Evolutionary conservation across 768 basidiomycete species (phyloP).

Genomic region (Podaxis mareebaensis): DNA sequence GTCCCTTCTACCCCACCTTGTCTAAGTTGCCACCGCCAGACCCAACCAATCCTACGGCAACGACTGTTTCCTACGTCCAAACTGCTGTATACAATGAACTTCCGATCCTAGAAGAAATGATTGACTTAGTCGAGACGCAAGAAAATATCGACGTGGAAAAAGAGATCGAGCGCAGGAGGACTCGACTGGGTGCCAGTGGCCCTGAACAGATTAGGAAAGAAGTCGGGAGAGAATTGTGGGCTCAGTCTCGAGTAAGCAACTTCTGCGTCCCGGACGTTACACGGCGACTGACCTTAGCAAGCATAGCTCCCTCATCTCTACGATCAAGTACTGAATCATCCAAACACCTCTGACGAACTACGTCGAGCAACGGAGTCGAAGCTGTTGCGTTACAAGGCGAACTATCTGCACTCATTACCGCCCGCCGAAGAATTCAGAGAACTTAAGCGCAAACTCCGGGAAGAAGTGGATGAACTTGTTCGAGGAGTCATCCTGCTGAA

Average conservation of each 20-base stretch:
- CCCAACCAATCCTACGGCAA: slow-evolving; percentile 67
- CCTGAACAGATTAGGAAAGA: slow-evolving; percentile 61
- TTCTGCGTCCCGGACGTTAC: neutral
- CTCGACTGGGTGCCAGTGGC: slow-evolving; percentile 67
- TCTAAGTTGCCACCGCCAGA: slow-evolving; percentile 72
- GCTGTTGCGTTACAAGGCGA: slow-evolving; percentile 63
- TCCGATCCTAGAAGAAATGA: slow-evolving; percentile 70
- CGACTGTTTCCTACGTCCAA: slow-evolving; percentile 59
- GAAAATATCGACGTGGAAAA: slow-evolving; percentile 58
- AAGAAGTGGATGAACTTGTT: slow-evolving; percentile 70
- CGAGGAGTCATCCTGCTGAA: slow-evolving; percentile 74
- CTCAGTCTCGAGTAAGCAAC: slow-evolving; percentile 53
- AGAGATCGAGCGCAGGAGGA: slow-evolving; percentile 79
- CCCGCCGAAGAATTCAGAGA: slow-evolving; percentile 29
- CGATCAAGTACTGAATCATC: slow-evolving; percentile 79
- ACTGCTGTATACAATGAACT: slow-evolving; percentile 69
- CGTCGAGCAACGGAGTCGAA: slow-evolving; percentile 78
- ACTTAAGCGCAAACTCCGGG: slow-evolving; percentile 48
- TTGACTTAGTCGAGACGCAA: slow-evolving; percentile 58
- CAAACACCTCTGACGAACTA: slow-evolving; percentile 74
- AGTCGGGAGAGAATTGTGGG: slow-evolving; percentile 66
- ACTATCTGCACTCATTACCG: slow-evolving; percentile 63
- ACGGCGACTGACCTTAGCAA: neutral
- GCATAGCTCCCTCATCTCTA: slow-evolving; percentile 73
- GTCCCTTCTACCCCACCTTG: slow-evolving; percentile 61